phyloP scores from a whole-genome alignment of 805 yeast species.

The Kodamaea hsintzibuensis region DNA sequence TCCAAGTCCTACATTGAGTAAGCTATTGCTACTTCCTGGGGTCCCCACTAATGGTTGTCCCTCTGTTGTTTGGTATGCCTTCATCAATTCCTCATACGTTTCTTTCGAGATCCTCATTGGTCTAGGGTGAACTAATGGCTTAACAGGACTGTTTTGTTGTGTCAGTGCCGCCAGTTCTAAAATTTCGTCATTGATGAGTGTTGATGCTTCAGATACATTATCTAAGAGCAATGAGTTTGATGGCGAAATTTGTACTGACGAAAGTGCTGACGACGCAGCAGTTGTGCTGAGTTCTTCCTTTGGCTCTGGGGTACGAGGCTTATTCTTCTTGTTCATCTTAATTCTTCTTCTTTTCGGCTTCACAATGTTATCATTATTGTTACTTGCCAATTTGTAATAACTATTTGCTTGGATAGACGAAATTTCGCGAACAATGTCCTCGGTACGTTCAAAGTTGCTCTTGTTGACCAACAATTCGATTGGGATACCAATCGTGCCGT shows the following conservation, averaged over 20 bases:
- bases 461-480: constrained; percentile 34
- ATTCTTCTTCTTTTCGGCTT: constrained; percentile 48
- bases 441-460: constrained; percentile 29
- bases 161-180: not conserved
- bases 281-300: constrained; percentile 1
- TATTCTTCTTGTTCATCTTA: constrained; percentile 24
- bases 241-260: constrained; percentile 4
- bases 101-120: constrained; percentile 15
- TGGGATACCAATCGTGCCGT: constrained; percentile 38
- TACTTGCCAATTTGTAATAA: constrained; percentile 33
- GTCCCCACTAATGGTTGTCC: constrained; percentile 2
- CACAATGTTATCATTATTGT: constrained; percentile 18
- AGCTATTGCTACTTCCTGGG: constrained; percentile 3
- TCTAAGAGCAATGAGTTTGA: constrained; percentile 1
- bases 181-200: constrained; percentile 8
- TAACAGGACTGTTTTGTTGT: constrained; percentile 9
- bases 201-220: constrained; percentile 10
- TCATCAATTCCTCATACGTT: constrained; percentile 14
- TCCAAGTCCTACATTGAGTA: constrained; percentile 38
- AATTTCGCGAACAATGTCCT: constrained; percentile 40
- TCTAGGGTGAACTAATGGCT: constrained; percentile 18
- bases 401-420: constrained; percentile 48
- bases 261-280: not conserved
- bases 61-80: constrained; percentile 3
- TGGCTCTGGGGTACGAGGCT: constrained; percentile 6